A percentile compares a stretch with the other conserved stretches of the same genome.
These are phyloP conservation scores for Cercospora sp. DNA, from an alignment of 2,329 filamentous ascomycete genomes.

Conservation along the genomic window DNA sequence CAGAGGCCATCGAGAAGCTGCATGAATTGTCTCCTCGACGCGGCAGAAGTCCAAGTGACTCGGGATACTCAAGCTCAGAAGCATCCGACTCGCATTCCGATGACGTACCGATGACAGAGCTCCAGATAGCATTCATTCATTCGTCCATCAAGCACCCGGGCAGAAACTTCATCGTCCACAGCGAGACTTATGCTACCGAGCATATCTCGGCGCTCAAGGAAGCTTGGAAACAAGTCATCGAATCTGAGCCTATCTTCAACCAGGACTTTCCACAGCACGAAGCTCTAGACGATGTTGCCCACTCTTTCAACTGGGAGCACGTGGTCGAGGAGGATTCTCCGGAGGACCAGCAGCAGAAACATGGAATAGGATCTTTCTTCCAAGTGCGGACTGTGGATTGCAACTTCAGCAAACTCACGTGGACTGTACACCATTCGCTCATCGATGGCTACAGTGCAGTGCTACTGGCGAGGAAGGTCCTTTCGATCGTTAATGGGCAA, in stretches of 20 bases:
- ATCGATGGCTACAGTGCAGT: background rate
- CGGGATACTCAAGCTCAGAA: background rate
- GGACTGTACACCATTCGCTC: background rate
- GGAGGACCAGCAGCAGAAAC: background rate
- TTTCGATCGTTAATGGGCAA: background rate
- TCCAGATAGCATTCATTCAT: background rate
- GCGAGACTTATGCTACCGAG: background rate
- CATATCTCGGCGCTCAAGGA: background rate
- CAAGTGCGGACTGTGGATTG: background rate
- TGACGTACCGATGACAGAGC: background rate
- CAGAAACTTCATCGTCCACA: background rate
- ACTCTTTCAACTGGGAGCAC: background rate
- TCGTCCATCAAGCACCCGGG: background rate
- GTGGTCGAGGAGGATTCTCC: background rate
- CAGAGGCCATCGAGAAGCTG: background rate
- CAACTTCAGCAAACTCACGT: background rate
- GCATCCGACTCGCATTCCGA: background rate
- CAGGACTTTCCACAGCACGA: background rate
- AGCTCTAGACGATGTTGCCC: background rate
- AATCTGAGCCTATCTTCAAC: slow-evolving; percentile 1
- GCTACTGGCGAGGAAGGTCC: background rate
- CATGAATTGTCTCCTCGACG: background rate
- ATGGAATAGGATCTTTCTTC: background rate
- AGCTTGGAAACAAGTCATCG: slow-evolving; percentile 1
- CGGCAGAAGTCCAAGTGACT: background rate